Evolutionary conservation across 2,329 filamentous ascomycete genomes (phyloP).

Genomic region (Chalara sp.): DNA sequence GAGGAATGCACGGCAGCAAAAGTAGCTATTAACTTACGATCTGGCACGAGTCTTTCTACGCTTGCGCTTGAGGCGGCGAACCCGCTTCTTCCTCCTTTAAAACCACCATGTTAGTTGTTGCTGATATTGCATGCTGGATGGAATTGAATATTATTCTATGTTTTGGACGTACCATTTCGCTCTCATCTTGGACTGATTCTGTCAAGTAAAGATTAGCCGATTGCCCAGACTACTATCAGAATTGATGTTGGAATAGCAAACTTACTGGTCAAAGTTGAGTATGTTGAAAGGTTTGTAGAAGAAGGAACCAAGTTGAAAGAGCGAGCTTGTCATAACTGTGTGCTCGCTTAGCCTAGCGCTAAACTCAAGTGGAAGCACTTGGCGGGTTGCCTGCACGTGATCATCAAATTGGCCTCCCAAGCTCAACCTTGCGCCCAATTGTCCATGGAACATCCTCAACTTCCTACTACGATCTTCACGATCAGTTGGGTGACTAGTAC

Average conservation of each 20-base stretch:
- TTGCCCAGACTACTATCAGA: neutral
- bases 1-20: neutral
- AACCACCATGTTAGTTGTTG: too few relatives aligned
- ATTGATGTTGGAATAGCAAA: neutral
- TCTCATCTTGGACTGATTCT: constrained; percentile 47
- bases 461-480: too few relatives aligned
- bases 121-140: too few relatives aligned
- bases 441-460: too few relatives aligned
- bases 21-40: constrained; percentile 61
- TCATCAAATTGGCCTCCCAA: too few relatives aligned
- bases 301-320: neutral
- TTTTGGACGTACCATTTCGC: constrained; percentile 75
- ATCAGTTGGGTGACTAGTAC: constrained; percentile 7
- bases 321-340: too few relatives aligned
- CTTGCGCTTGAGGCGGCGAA: constrained; percentile 98
- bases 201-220: too few relatives aligned
- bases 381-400: too few relatives aligned
- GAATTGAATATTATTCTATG: too few relatives aligned
- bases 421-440: too few relatives aligned
- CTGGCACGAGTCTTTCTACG: constrained; percentile 99
- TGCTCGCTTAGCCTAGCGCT: too few relatives aligned
- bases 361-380: too few relatives aligned
- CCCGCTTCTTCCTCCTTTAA: constrained; percentile 78
- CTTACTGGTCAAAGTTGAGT: neutral
- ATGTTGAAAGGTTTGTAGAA: neutral